Percentiles rank a stretch among this genome's conserved stretches.
phyloP scores from a whole-genome alignment of 805 yeast genomes.

The Clavispora carvajalis region DNA sequence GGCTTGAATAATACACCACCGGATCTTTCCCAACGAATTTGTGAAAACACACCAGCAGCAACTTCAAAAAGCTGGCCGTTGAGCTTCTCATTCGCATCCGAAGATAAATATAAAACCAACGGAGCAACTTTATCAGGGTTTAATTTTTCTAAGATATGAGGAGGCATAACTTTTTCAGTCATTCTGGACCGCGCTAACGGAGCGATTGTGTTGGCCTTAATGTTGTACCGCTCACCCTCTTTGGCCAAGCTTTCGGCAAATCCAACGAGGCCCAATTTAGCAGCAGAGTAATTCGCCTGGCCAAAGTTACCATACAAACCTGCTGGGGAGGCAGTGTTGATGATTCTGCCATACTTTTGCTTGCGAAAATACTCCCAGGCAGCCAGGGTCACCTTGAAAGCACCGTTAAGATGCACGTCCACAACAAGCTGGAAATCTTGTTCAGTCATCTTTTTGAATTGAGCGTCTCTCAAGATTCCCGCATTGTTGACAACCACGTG shows the following conservation, averaged over 20 bases:
- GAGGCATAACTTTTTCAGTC: constrained; percentile 89
- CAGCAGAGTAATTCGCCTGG: constrained; percentile 92
- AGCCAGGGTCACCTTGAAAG: constrained; percentile 75
- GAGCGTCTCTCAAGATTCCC: constrained; percentile 85
- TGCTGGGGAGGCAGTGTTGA: constrained; percentile 96
- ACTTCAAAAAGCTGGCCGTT: constrained; percentile 81
- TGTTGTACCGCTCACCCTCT: constrained; percentile 85
- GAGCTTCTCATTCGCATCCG: constrained; percentile 47
- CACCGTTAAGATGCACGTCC: constrained; percentile 87
- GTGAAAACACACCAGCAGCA: constrained; percentile 91
- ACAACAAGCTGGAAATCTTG: constrained; percentile 74
- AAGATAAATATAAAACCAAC: constrained; percentile 73
- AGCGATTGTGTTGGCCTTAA: constrained; percentile 80
- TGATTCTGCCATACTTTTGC: constrained; percentile 82
- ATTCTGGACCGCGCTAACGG: constrained; percentile 94
- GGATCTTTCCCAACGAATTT: constrained; percentile 92
- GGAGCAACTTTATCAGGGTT: constrained; percentile 92
- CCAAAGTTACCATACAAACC: constrained; percentile 97
- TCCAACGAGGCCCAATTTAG: constrained; percentile 85
- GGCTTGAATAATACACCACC: constrained; percentile 82
- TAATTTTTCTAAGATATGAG: constrained; percentile 72
- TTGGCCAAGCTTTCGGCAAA: constrained; percentile 91
- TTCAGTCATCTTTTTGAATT: constrained; percentile 80
- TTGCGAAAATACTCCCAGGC: constrained; percentile 89
- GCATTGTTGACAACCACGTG: constrained; percentile 91